Base-by-base conservation (phyloP, 2,329 filamentous ascomycete genomes). In the Colletotrichum destructivum region DNA sequence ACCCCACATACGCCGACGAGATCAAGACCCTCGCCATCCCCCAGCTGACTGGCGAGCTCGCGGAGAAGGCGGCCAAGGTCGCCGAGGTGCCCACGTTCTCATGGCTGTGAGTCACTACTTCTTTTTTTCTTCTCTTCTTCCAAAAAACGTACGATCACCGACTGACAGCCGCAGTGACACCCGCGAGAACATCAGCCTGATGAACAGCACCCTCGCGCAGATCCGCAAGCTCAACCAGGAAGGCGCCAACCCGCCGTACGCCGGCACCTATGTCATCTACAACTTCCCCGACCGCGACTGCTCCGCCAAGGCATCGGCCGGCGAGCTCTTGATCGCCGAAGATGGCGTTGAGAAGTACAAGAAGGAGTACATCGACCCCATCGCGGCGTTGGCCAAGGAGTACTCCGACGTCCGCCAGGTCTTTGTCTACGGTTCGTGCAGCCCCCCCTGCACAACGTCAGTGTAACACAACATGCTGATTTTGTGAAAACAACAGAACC, bases 1-100 rank as follows among this genome's bases (percentile, higher is more conserved):
- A 84, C 71, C 78, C 80, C 12, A 80, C 79, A 65, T 82, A 81
- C 63, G 77, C 81, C 52, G 76, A 79, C 2, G 79, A 83, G 71
- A 78, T 84, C 42, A 80, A 83, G 47, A 83, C 77, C 47, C 78
- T 82, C 2, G 89, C 89, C 3, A 85, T 90, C 46, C 88, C 89
- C 4, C 86, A 87, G 3, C 80, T 90, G 70, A 82, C 84, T 12
- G 80, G 84, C 7, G 81, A 85, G 16, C 79, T 86, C 59, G 82
- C 82, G 23, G 82, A 82, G 7, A 83, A 80, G 66, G 77, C 78
- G 9, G 75, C 77, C 44, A 76, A 76, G 35, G 77, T 79, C 40
- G 77, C 76, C 9, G 76, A 76, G 42, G 76, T 81, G 6, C 76
- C 79, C n/a, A 78, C 77, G 3, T 79, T 79, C 61, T 79, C 76